Base-by-base conservation (phyloP, 257 asterid species). In the Nicotiana benthamiana region DNA sequence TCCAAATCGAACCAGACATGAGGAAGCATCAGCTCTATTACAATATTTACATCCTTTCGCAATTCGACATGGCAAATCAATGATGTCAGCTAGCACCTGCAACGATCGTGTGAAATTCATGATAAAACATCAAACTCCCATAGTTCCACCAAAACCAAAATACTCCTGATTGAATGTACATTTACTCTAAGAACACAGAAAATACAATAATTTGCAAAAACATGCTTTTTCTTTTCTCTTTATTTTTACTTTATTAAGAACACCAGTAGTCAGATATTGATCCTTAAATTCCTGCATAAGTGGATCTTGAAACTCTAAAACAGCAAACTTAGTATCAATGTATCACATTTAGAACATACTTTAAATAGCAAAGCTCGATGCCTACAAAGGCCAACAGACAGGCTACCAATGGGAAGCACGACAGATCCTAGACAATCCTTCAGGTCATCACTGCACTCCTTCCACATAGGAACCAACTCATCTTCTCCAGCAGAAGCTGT, bases 41-140 rank as follows among this genome's bases (percentile, higher is more conserved):
- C 99, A 96, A 87, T 87, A 89, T 81, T 85, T 94, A 87, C 99
- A 96, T 85, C 99, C 99, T 85, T 88, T 96, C 28, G 97, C 98
- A 83, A 94, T 90, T 85, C 99, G 97, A 86, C 99, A 96, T 27
- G 98, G 97, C 86, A 96, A 91, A 83, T 92, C 94, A 85, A 96
- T 91, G 63, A 80, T 83, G 83, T 96, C 99, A 52, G 99, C 99
- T 75, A 96, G 88, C 76, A 90, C 99, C 99, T 96, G 91, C 79
- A 89, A 83, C 80, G 83, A 77, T 78, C 54, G 81, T 62, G 70
- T 80, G 62, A 74, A 48, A 74, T 48, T 74, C 43, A 48, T 74
- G 79, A 74, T 74, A 48, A 15, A 22, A 74, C 62, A 26, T 48
- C 79, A 46, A 48, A 15, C 61, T 26, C 48, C 79, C 26, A 74